Base-by-base conservation (phyloP, 441 rosid species). In the Pelargonium citronellum region DNA sequence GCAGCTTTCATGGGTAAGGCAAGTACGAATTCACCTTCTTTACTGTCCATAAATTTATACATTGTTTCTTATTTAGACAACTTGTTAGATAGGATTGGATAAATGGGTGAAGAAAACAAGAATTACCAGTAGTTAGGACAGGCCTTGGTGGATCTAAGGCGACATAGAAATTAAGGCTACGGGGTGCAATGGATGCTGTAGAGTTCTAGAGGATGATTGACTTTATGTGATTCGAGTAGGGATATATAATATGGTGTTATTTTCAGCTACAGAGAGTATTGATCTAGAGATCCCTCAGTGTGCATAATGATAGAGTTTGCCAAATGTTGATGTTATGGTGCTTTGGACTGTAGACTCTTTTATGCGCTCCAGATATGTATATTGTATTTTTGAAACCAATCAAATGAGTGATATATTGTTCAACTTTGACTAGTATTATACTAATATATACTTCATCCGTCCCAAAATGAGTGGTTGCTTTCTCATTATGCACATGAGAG, bases 1-100 rank as follows among this genome's bases (percentile, higher is more conserved):
- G 88, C 97, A 74, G 92, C 97, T 82, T 94, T 91, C 89, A 94
- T 94, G 99, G 97, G 99, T 87, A 91, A 94, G 99, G 99, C 95
- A 89, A 91, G 96, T 86, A 74, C 53, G 73, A 74, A 73, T 62
- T 44, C 73, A 75, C 75, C 67, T 30, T 55, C 19, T 53, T 75
- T 30, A 30, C 37, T 30, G 37, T 51, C 57, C 57, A n/a, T 51
- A 51, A 51, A 0, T 51, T 51, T 7, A 16, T 51, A n/a, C 17
- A n/a, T 51, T 51, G 7, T n/a, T n/a, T 2, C 17, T 13, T 8
- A 51, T 51, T 51, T 16, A 2, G 2, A 4, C 19, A 51, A 51
- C 57, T 11, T 13, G 6, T 51, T n/a, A 51, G 4, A 2, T 30
- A 30, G 37, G 37, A 30, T 30, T 2, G 37, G 57, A 51, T 51